Conservation (phyloP, 345 rosid species). For the Passiflora organensis region DNA sequence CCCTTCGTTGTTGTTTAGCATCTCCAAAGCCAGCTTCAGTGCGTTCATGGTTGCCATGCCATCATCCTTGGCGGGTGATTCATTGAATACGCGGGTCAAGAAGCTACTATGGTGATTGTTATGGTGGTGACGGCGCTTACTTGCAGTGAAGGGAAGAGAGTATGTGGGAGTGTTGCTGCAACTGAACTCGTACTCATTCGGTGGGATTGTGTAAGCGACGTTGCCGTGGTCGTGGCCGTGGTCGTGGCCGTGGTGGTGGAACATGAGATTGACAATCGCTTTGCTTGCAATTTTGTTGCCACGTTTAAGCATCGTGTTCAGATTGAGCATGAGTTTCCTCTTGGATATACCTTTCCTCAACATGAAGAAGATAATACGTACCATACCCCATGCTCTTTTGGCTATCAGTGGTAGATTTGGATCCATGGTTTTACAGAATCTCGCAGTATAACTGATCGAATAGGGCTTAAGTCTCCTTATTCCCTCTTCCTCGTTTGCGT, state of each 20-base stretch:
- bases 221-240: no score
- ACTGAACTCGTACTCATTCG: constrained; percentile 98
- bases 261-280: constrained; percentile 54
- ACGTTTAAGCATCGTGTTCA: constrained; percentile 68
- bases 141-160: constrained; percentile 39
- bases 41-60: constrained; percentile 35
- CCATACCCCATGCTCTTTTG: constrained; percentile 55
- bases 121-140: constrained; percentile 24
- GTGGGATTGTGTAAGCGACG: no score
- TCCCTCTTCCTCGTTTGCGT: no score
- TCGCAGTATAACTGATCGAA: no score
- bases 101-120: constrained; percentile 39
- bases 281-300: constrained; percentile 67
- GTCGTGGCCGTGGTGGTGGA: constrained; percentile 46
- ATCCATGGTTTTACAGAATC: constrained; percentile 42
- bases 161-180: constrained; percentile 78
- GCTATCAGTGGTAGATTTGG: constrained; percentile 42
- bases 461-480: no score
- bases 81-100: constrained; percentile 52
- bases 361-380: constrained; percentile 66
- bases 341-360: constrained; percentile 57
- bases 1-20: constrained; percentile 35
- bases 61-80: constrained; percentile 55
- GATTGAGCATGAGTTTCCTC: constrained; percentile 58
- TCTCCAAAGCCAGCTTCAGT: constrained; percentile 51